Base-by-base conservation (phyloP, 2,329 filamentous ascomycete genomes). In the Mollisia scopiformis region DNA sequence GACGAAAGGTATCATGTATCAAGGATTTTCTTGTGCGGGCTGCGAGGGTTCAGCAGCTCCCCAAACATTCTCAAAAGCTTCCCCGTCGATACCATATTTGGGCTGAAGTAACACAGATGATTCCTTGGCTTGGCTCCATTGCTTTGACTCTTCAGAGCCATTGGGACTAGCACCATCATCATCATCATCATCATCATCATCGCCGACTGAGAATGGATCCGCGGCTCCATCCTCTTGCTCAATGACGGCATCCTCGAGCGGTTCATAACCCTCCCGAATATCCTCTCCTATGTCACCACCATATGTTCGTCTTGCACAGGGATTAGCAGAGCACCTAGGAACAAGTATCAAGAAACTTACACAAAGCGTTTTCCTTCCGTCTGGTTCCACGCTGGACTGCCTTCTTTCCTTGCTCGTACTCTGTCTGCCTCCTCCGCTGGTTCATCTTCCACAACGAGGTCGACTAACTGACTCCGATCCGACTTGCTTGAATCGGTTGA, bases 361-460 rank as follows among this genome's bases (percentile, higher is more conserved):
- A 86, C 78, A 72, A 80, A 86, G 62, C 83, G 82, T 67, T 80
- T 83, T 19, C 80, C 75, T 62, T 84, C 79, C 10, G 77, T 78
- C 53, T 82, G 79, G 64, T 88, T 87, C 82, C 84, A 86, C 19
- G 79, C 82, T 27, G 86, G 80, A 27, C 85, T 83, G 52, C 84
- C 83, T 73, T 88, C 86, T 70, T 87, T 87, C 56, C 85, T 79
- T 13, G 83, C 82, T 55, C 86, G 80, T n/a, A 84, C 82, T 51
- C 84, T 82, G 62, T 89, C 86, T 50, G 83, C 77, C 57, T 86
- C 81, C 70, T 89, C 87, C 6, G 85, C 86, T 50, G 85, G 74
- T 47, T 75, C 80, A 69, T 90, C 85, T 75, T 89, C 86, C 8
- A 90, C 84, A 0, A 89, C 82, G 3, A 90, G 75, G 71, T 90